These are phyloP conservation scores for Paratinospora sagittata DNA, from an alignment of 164 flowering plant species.

Conservation along the genomic window DNA sequence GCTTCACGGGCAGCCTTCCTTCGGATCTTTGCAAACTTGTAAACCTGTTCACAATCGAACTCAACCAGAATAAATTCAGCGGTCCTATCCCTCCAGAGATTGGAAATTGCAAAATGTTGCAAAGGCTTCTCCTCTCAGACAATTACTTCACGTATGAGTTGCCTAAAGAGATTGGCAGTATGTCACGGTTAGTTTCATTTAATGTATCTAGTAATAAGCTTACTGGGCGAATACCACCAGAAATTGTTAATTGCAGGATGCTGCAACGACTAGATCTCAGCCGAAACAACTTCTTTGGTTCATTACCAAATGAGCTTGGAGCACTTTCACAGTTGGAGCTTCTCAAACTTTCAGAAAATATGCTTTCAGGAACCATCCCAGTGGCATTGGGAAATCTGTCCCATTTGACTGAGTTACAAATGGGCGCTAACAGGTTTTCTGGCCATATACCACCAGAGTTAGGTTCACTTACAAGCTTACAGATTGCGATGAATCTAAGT, in stretches of 20 bases:
- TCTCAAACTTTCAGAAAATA: slow-evolving; percentile 73
- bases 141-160: slow-evolving; percentile 58
- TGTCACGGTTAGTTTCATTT: slow-evolving; percentile 60
- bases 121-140: slow-evolving; percentile 67
- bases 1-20: slow-evolving; percentile 71
- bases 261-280: slow-evolving; percentile 93
- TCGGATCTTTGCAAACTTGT: slow-evolving; percentile 59
- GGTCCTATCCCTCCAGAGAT: slow-evolving; percentile 71
- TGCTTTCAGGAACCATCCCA: slow-evolving; percentile 70
- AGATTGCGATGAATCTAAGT: slow-evolving; percentile 90
- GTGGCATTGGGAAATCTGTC: slow-evolving; percentile 61
- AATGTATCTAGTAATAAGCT: slow-evolving; percentile 81
- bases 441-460: slow-evolving; percentile 69
- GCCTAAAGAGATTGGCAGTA: slow-evolving; percentile 75
- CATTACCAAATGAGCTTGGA: slow-evolving; percentile 68
- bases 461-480: slow-evolving; percentile 75
- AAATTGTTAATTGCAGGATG: slow-evolving; percentile 63
- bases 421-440: slow-evolving; percentile 76
- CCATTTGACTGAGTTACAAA: slow-evolving; percentile 74
- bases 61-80: slow-evolving; percentile 66
- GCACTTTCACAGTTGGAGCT: slow-evolving; percentile 68
- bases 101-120: slow-evolving; percentile 60
- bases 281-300: slow-evolving; percentile 44
- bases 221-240: slow-evolving; percentile 57
- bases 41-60: slow-evolving; percentile 68